These are phyloP conservation scores for Ceratobasidium theobromae DNA, from an alignment of 1,284 basidiomycete species.

Conservation along the genomic window DNA sequence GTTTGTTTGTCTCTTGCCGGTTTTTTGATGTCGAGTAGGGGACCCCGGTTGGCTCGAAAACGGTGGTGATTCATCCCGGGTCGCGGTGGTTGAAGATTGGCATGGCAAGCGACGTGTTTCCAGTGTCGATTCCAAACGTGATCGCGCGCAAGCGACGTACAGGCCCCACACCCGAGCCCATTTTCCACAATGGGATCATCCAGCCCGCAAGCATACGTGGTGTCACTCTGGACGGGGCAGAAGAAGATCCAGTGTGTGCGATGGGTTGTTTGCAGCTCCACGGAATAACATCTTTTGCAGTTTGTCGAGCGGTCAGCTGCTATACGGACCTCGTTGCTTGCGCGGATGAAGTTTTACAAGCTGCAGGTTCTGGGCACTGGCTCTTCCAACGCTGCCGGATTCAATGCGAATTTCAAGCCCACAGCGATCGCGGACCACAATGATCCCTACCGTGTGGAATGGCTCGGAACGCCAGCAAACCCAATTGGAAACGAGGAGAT, in stretches of 20 bases:
- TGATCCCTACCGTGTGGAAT: slow-evolving; percentile 78
- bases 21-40: too few relatives aligned
- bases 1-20: slow-evolving; percentile 46
- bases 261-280: neutral
- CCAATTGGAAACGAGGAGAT: slow-evolving; percentile 43
- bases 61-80: slow-evolving; percentile 91
- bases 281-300: slow-evolving; percentile 17
- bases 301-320: slow-evolving; percentile 25
- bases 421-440: slow-evolving; percentile 81
- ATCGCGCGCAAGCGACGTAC: slow-evolving; percentile 55
- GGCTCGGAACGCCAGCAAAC: slow-evolving; percentile 61
- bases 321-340: slow-evolving; percentile 31
- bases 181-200: slow-evolving; percentile 10
- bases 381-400: slow-evolving; percentile 36
- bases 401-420: slow-evolving; percentile 52
- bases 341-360: slow-evolving; percentile 35
- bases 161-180: slow-evolving; percentile 40
- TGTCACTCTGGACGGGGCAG: neutral
- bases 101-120: slow-evolving; percentile 83
- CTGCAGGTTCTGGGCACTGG: slow-evolving; percentile 33
- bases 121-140: slow-evolving; percentile 71
- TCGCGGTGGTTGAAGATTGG: slow-evolving; percentile 87
- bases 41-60: slow-evolving; percentile 52
- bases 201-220: slow-evolving; percentile 15
- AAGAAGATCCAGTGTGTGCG: slow-evolving; percentile 30